phyloP scores from a whole-genome alignment of 108 stramenopile genomes.

The Asterionellopsis glacialis region DNA sequence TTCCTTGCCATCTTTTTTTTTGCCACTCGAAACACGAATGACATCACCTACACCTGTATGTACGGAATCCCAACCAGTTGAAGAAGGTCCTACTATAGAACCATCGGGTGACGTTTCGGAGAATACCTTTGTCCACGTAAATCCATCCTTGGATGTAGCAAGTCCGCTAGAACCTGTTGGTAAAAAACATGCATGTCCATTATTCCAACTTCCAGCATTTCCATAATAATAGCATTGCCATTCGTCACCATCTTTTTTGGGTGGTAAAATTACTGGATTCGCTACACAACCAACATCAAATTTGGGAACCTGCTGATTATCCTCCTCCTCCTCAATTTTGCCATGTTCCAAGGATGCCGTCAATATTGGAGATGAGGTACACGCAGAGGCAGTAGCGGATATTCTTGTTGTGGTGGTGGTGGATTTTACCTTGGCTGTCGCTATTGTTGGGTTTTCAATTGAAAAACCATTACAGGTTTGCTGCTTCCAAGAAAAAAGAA shows the following conservation, averaged over 20 bases:
- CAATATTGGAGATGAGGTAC: too few species aligned
- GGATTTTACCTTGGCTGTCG: too few species aligned
- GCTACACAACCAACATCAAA: slow-evolving; percentile 21
- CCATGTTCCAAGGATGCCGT: too few species aligned
- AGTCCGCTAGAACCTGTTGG: slow-evolving; percentile 20
- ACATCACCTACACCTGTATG: slow-evolving; percentile 22
- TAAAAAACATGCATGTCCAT: slow-evolving; percentile 6
- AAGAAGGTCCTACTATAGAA: slow-evolving; percentile 4
- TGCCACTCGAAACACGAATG: slow-evolving; percentile 2
- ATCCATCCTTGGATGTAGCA: slow-evolving; percentile 14
- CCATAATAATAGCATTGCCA: slow-evolving; percentile 23
- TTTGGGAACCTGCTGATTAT: not conserved
- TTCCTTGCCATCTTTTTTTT: not conserved
- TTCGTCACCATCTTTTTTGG: not conserved
- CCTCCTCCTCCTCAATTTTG: too few species aligned
- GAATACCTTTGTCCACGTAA: slow-evolving; percentile 16
- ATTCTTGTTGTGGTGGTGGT: too few species aligned
- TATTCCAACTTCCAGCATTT: slow-evolving; percentile 14
- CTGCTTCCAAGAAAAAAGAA: too few species aligned
- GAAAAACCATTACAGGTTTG: too few species aligned
- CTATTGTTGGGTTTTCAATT: too few species aligned
- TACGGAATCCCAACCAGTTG: slow-evolving; percentile 14
- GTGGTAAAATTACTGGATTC: slow-evolving; percentile 23
- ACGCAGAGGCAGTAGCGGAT: too few species aligned
- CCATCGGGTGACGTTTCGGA: not conserved